Percentiles rank a stretch among this genome's conserved stretches.
phyloP scores from a whole-genome alignment of 176 grass and related monocot genomes.

The Pontederia crassipes region DNA sequence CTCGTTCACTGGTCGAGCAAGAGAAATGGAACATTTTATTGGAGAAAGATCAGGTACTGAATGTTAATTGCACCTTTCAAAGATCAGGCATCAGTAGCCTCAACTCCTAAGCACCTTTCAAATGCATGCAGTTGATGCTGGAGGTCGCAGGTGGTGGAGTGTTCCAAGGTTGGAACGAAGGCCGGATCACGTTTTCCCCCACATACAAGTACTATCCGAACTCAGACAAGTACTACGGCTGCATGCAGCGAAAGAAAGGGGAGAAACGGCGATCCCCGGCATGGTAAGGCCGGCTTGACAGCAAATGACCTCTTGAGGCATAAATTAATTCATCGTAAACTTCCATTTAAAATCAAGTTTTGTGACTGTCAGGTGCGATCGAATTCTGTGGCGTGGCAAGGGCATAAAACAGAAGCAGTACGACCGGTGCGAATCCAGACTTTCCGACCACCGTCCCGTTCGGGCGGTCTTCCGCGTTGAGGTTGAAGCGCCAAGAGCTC shows the following conservation, averaged over 20 bases:
- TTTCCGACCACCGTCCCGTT: slow-evolving; percentile 87
- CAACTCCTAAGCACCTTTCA: not conserved
- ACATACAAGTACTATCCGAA: slow-evolving; percentile 87
- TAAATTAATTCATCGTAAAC: not conserved
- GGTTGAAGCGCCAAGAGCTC: slow-evolving; percentile 10
- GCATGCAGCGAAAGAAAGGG: slow-evolving; percentile 15
- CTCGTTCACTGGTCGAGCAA: slow-evolving; percentile 45
- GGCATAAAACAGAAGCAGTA: slow-evolving; percentile 65
- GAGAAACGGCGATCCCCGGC: slow-evolving; percentile 59
- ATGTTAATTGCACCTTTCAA: not conserved
- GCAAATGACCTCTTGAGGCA: not conserved
- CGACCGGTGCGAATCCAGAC: slow-evolving; percentile 43
- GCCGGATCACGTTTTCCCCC: slow-evolving; percentile 69
- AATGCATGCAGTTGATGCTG: slow-evolving; percentile 31
- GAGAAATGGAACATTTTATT: slow-evolving; percentile 59
- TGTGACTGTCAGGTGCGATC: slow-evolving; percentile 49
- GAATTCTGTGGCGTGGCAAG: slow-evolving; percentile 60
- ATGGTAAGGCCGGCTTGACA: slow-evolving; percentile 30
- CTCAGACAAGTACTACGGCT: slow-evolving; percentile 59
- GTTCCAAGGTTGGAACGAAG: slow-evolving; percentile 83
- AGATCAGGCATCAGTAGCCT: not conserved
- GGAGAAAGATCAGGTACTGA: slow-evolving; percentile 62
- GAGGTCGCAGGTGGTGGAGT: slow-evolving; percentile 42
- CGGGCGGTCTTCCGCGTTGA: slow-evolving; percentile 40
- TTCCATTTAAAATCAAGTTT: no score